These are phyloP conservation scores for Skeletonema menzelii DNA, from an alignment of 108 stramenopile species.

Conservation along the genomic window DNA sequence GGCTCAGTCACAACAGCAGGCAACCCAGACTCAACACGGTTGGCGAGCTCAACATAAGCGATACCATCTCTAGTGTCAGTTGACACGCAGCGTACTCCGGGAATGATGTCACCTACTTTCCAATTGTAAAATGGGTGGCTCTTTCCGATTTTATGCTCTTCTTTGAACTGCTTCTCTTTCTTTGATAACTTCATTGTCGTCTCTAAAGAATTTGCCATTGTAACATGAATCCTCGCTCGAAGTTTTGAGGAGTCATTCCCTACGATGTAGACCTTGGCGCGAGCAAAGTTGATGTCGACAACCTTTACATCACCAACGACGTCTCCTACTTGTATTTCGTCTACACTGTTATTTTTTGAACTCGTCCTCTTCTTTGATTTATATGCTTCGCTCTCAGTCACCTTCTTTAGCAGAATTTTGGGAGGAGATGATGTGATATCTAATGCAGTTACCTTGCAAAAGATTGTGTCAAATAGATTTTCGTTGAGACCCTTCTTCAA, in stretches of 20 bases:
- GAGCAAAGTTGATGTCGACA: slow-evolving; percentile 51
- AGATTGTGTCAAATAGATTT: slow-evolving; percentile 57
- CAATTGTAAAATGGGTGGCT: slow-evolving; percentile 78
- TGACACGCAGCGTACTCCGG: slow-evolving; percentile 53
- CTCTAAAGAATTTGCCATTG: slow-evolving; percentile 55
- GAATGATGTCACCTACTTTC: slow-evolving; percentile 53
- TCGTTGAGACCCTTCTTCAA: slow-evolving; percentile 74
- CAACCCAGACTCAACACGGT: slow-evolving; percentile 18
- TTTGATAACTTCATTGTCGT: slow-evolving; percentile 35
- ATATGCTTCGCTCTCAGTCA: slow-evolving; percentile 26
- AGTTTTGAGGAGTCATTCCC: slow-evolving; percentile 38
- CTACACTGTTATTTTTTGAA: slow-evolving; percentile 7
- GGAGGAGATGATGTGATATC: slow-evolving; percentile 66
- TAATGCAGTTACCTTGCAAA: slow-evolving; percentile 68
- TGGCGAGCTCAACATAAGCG: slow-evolving; percentile 57
- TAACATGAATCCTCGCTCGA: slow-evolving; percentile 62
- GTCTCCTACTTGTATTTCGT: slow-evolving; percentile 60
- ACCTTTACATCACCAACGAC: slow-evolving; percentile 58
- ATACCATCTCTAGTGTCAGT: slow-evolving; percentile 52
- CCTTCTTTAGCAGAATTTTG: slow-evolving; percentile 62
- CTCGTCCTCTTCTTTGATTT: slow-evolving; percentile 25
- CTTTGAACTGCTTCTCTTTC: slow-evolving; percentile 41
- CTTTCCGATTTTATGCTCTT: slow-evolving; percentile 51
- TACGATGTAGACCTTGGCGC: slow-evolving; percentile 53
- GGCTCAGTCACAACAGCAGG: slow-evolving; percentile 47